A percentile compares a stretch with the other conserved stretches of the same genome.
Evolutionary conservation across 352 stramenopile genomes (phyloP).

Genomic region (Thalassiosira hispida): DNA sequence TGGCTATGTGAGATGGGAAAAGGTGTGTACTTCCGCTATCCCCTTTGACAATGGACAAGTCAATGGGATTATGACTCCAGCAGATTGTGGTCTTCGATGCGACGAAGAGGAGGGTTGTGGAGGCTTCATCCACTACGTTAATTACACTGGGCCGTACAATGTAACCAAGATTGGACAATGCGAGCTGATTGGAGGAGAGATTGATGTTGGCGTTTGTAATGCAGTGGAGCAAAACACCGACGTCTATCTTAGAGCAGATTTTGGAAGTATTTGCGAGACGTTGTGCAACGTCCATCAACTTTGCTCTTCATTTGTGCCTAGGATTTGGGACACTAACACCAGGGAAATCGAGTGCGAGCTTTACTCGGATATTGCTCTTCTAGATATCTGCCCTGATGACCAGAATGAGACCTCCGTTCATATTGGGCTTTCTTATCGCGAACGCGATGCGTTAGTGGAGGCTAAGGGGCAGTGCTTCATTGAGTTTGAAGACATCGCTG

Average conservation of each 20-base stretch:
- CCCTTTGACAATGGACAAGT: background rate
- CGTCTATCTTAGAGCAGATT: slow-evolving; percentile 12
- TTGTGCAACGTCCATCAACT: slow-evolving; percentile 12
- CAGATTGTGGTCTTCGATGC: slow-evolving; percentile 15
- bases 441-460: slow-evolving; percentile 35
- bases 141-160: slow-evolving; percentile 18
- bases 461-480: slow-evolving; percentile 23
- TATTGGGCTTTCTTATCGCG: slow-evolving; percentile 26
- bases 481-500: slow-evolving; percentile 29
- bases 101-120: background rate
- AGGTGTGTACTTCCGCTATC: background rate
- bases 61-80: background rate
- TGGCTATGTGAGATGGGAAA: slow-evolving; percentile 3
- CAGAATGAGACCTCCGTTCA: slow-evolving; percentile 11
- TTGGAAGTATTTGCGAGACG: slow-evolving; percentile 13
- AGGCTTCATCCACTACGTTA: slow-evolving; percentile 18
- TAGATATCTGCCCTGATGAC: slow-evolving; percentile 12
- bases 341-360: slow-evolving; percentile 1
- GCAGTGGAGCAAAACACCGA: slow-evolving; percentile 16
- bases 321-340: background rate
- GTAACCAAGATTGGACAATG: slow-evolving; percentile 15
- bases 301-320: slow-evolving; percentile 17
- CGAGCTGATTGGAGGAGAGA: background rate
- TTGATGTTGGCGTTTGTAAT: slow-evolving; percentile 16
- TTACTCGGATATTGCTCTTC: slow-evolving; percentile 30